phyloP scores from a whole-genome alignment of 2,329 filamentous ascomycete genomes.

The Pseudogymnoascus sp. region DNA sequence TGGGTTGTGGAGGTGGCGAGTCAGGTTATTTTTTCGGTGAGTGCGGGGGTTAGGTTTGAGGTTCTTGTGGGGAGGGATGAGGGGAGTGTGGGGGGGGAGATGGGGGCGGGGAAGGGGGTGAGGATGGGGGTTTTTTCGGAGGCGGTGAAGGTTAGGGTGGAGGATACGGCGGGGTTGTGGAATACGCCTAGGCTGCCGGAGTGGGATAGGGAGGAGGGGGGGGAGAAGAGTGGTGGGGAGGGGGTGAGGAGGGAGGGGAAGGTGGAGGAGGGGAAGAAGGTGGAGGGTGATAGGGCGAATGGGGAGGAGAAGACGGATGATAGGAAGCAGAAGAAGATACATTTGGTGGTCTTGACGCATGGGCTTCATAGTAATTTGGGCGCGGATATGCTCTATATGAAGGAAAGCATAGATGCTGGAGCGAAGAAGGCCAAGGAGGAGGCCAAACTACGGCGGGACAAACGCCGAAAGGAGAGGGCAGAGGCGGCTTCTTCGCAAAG shows the following conservation, averaged over 20 bases:
- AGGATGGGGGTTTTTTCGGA: slow-evolving; percentile 68
- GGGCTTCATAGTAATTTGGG: slow-evolving; percentile 93
- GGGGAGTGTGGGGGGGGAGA: slow-evolving; percentile 40
- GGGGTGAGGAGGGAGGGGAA: slow-evolving; percentile 16
- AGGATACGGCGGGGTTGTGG: slow-evolving; percentile 87
- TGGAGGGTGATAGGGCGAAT: slow-evolving; percentile 4
- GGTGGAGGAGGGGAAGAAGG: slow-evolving; percentile 15
- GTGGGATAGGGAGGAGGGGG: slow-evolving; percentile 33
- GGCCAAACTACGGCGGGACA: slow-evolving; percentile 52
- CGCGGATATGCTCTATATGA: slow-evolving; percentile 92
- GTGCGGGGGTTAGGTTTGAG: slow-evolving; percentile 82
- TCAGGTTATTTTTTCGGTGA: slow-evolving; percentile 88
- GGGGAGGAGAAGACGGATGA: slow-evolving; percentile 26
- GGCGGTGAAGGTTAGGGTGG: slow-evolving; percentile 68
- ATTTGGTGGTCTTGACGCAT: slow-evolving; percentile 88
- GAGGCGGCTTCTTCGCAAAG: background rate
- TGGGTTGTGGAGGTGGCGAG: slow-evolving; percentile 91
- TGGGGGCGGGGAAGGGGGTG: slow-evolving; percentile 39
- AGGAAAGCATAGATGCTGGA: slow-evolving; percentile 89
- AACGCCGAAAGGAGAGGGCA: slow-evolving; percentile 34
- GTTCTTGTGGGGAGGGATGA: slow-evolving; percentile 78
- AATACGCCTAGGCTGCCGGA: slow-evolving; percentile 78
- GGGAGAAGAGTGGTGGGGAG: slow-evolving; percentile 20
- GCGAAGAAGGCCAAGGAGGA: slow-evolving; percentile 66
- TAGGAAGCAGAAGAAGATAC: slow-evolving; percentile 67